A percentile compares a stretch with the other conserved stretches of the same genome.
Evolutionary conservation across 306 rosid species (phyloP).

Genomic region (Rubus parviflorus): DNA sequence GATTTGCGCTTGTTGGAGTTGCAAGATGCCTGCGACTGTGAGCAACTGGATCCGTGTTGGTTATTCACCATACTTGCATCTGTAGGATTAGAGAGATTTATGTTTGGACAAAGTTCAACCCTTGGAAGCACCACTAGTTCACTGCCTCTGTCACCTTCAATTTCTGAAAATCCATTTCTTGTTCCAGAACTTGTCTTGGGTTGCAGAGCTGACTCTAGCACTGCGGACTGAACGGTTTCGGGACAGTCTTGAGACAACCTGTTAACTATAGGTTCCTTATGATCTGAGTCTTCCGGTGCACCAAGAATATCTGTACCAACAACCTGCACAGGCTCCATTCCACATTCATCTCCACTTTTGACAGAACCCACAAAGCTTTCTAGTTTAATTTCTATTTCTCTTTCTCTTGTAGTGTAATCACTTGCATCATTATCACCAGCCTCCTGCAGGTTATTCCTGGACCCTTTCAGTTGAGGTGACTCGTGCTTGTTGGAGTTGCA

Average conservation of each 20-base stretch:
- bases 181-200: not conserved
- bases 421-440: not conserved
- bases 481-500: not conserved
- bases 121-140: constrained; percentile 18
- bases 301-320: constrained; percentile 21
- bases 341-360: constrained; percentile 20
- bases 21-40: not conserved
- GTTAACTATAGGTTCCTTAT: not conserved
- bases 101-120: not conserved
- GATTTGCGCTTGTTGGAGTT: not conserved
- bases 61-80: not conserved
- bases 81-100: not conserved
- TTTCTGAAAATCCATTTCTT: not conserved
- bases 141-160: constrained; percentile 8
- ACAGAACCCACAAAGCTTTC: constrained; percentile 7
- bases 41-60: not conserved
- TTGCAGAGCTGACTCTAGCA: not conserved
- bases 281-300: not conserved
- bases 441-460: not conserved
- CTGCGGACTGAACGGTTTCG: not conserved
- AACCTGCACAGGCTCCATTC: constrained; percentile 24
- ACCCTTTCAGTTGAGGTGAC: constrained; percentile 3
- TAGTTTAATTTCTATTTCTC: constrained; percentile 24
- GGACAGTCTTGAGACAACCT: not conserved
- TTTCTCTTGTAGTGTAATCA: not conserved